Percentiles rank a stretch among this genome's conserved stretches.
Conservation (phyloP, 306 rosid species). For the Castanea crenata region DNA sequence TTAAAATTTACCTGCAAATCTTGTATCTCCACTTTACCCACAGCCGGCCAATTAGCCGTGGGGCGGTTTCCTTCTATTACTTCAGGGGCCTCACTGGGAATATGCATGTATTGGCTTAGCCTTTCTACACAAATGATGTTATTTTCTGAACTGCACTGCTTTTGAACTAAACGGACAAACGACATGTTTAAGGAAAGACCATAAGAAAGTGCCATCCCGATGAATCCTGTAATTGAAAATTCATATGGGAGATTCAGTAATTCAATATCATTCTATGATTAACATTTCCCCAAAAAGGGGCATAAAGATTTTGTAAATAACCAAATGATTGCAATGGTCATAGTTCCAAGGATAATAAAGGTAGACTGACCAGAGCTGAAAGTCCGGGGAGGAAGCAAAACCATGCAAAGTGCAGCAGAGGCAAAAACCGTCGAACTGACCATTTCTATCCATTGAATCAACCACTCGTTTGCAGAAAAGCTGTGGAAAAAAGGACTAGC, state of each 20-base stretch:
- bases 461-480: slow-evolving; percentile 67
- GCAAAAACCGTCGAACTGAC: slow-evolving; percentile 51
- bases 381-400: slow-evolving; percentile 63
- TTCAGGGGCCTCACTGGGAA: slow-evolving; percentile 77
- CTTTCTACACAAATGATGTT: slow-evolving; percentile 76
- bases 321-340: background rate
- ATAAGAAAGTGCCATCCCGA: slow-evolving; percentile 85
- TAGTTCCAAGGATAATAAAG: background rate
- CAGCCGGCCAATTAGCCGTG: slow-evolving; percentile 56
- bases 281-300: background rate
- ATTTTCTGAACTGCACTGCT: slow-evolving; percentile 65
- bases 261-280: background rate
- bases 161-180: slow-evolving; percentile 51
- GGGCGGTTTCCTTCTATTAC: slow-evolving; percentile 61
- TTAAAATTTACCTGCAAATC: slow-evolving; percentile 48
- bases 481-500: slow-evolving; percentile 62
- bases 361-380: slow-evolving; percentile 51
- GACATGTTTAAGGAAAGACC: slow-evolving; percentile 63
- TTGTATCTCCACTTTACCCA: slow-evolving; percentile 63
- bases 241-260: background rate
- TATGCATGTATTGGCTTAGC: slow-evolving; percentile 63
- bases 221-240: slow-evolving; percentile 46
- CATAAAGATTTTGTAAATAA: background rate
- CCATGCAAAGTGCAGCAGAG: slow-evolving; percentile 58
- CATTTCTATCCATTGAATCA: slow-evolving; percentile 59